Evolutionary conservation across 192 early-diverging fungal species (phyloP), one percentile per base, ranked within the genome.

Genomic region (Paraglomus occultum): DNA sequence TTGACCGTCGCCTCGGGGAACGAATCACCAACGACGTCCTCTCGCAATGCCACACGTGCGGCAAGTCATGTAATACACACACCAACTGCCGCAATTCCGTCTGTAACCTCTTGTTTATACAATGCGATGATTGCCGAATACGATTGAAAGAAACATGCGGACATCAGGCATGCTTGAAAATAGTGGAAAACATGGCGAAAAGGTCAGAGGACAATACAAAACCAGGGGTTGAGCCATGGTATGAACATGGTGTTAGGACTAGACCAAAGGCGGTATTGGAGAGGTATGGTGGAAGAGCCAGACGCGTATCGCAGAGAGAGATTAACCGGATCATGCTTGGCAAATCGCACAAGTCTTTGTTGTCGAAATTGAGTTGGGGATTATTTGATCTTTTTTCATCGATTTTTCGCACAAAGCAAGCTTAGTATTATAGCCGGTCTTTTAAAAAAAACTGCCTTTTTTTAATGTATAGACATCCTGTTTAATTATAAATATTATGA

Each of bases 1-100:
- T 92, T 68, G 91, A 92, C 73, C 84, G 85, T 59, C 90, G 91
- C 1, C 67, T 89, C 15, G 89, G 91, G 17, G 91, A 92, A 71
- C 77, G 75, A 11, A 85, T 88, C 20, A 89, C 91, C 10, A 72
- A 81, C 23, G 89, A 90, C 5, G 79, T 92, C 0, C 55, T 90
- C 8, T 76, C 86, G 1, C 75, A 83, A 44, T 92, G 91, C 64
- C 85, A 89, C 54, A 83, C 88, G 17, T 92, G 91, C 58, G 89
- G 89, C 17, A 57, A 69, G 23, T 75, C 84, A 10, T 88, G 87
- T 67, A 87, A 88, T 20, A 67, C 63, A 7, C 88, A 86, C 57
- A 87, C 85, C 10, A 92, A 92, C 50, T 92, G 91, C 64, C 79
- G 83, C 12, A 89, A 92, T 73, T 80, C 73, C 31, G 79, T 82